A percentile compares a stretch with the other conserved stretches of the same genome.
Conservation (phyloP, 2,329 filamentous ascomycete genomes). For the Penicillium sp. region DNA sequence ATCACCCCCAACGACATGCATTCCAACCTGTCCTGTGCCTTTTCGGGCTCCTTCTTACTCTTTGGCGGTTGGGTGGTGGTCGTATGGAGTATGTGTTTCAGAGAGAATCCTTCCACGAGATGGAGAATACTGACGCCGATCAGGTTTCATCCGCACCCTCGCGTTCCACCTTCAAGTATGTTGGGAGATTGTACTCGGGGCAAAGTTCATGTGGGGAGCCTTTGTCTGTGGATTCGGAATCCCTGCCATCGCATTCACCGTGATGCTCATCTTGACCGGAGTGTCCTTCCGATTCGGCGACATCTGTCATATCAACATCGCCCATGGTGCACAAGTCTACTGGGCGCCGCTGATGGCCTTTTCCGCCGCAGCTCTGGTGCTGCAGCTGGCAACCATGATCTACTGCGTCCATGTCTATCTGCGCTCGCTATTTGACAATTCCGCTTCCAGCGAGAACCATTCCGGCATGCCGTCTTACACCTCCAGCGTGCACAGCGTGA, state of each 20-base stretch:
- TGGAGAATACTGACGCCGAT: not conserved
- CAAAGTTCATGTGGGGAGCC: conserved; percentile 81
- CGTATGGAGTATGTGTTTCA: conserved; percentile 58
- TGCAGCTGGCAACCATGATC: conserved; percentile 76
- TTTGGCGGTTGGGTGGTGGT: conserved; percentile 78
- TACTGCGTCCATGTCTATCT: conserved; percentile 97
- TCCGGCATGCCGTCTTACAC: conserved; percentile 70
- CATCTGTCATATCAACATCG: conserved; percentile 91
- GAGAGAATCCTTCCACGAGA: not conserved
- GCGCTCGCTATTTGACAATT: conserved; percentile 69
- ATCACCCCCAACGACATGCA: conserved; percentile 95
- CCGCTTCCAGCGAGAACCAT: conserved; percentile 51
- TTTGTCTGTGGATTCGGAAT: conserved; percentile 79
- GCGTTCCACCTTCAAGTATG: conserved; percentile 96
- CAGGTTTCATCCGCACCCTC: conserved; percentile 68
- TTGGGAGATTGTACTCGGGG: conserved; percentile 88
- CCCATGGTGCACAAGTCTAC: conserved; percentile 73
- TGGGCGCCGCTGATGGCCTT: conserved; percentile 86
- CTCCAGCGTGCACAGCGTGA: conserved; percentile 69
- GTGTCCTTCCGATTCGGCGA: conserved; percentile 90
- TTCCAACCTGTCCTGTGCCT: conserved; percentile 72
- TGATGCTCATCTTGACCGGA: conserved; percentile 77
- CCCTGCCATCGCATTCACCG: conserved; percentile 65
- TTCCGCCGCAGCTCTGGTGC: conserved; percentile 65
- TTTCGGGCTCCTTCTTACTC: conserved; percentile 79